These are phyloP conservation scores for Xylariomycetidae sp. DNA, from an alignment of 2,329 filamentous ascomycete genomes.

Conservation along the genomic window DNA sequence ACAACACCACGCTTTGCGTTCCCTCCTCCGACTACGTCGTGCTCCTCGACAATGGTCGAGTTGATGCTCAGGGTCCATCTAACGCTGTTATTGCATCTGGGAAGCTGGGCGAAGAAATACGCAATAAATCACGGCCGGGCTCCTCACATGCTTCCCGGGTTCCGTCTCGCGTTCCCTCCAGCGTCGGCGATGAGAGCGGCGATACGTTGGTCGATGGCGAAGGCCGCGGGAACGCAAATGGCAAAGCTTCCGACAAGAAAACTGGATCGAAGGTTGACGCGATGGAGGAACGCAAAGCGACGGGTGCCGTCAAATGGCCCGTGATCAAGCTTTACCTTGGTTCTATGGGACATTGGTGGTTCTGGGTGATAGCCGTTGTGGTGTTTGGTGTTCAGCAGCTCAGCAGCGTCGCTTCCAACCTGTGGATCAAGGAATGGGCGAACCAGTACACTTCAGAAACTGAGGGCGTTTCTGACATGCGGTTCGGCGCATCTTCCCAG, in stretches of 20 bases:
- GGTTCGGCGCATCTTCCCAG: slow-evolving; percentile 31
- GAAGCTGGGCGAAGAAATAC: slow-evolving; percentile 77
- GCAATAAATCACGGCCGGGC: slow-evolving; percentile 60
- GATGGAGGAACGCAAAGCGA: slow-evolving; percentile 71
- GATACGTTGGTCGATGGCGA: slow-evolving; percentile 52
- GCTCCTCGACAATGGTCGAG: slow-evolving; percentile 78
- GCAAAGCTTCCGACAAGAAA: slow-evolving; percentile 40
- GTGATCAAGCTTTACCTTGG: slow-evolving; percentile 81
- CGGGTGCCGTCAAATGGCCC: slow-evolving; percentile 79
- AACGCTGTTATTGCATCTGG: slow-evolving; percentile 79
- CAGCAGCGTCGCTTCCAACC: slow-evolving; percentile 77
- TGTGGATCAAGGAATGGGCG: slow-evolving; percentile 95
- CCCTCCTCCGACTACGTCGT: slow-evolving; percentile 77
- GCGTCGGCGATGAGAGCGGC: slow-evolving; percentile 57
- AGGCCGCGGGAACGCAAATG: slow-evolving; percentile 38
- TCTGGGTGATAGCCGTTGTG: slow-evolving; percentile 71
- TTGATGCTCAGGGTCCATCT: slow-evolving; percentile 70
- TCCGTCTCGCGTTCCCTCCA: slow-evolving; percentile 73
- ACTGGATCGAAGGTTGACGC: slow-evolving; percentile 46
- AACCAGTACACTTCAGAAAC: slow-evolving; percentile 65
- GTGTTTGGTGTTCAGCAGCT: slow-evolving; percentile 81
- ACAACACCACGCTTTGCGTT: slow-evolving; percentile 85
- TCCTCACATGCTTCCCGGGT: slow-evolving; percentile 67
- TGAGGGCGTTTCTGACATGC: slow-evolving; percentile 31
- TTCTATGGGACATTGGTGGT: slow-evolving; percentile 96